Evolutionary conservation across 2,329 filamentous ascomycete genomes (phyloP).

Genomic region (Talaromyces verruculosus): DNA sequence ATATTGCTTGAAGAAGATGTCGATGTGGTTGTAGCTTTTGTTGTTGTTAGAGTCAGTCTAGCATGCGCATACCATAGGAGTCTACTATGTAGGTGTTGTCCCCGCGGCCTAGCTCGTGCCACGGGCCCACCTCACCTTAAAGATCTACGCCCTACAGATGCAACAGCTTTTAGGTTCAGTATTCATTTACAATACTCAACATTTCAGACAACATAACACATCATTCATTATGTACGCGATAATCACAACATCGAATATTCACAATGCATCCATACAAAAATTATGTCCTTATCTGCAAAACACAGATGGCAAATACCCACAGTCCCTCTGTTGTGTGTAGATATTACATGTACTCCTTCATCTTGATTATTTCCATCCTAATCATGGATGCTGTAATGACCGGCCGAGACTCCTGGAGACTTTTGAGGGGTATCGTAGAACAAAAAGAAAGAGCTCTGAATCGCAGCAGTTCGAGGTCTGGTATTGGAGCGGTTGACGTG

Average conservation of each 20-base stretch:
- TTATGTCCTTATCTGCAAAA: slow-evolving; percentile 1
- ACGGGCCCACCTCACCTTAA: not conserved
- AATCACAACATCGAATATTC: slow-evolving; percentile 5
- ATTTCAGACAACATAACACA: slow-evolving; percentile 7
- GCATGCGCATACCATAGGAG: too few relatives aligned
- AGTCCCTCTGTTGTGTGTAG: not conserved
- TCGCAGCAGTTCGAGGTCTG: not conserved
- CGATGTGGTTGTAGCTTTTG: not conserved
- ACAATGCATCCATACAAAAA: not conserved
- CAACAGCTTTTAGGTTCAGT: not conserved
- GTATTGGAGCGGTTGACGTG: not conserved
- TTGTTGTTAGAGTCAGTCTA: too few relatives aligned
- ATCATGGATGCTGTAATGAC: not conserved
- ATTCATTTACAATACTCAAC: not conserved
- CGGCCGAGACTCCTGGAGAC: not conserved
- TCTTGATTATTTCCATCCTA: slow-evolving; percentile 1
- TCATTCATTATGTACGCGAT: slow-evolving; percentile 11
- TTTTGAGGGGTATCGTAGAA: slow-evolving; percentile 20
- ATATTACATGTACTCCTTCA: slow-evolving; percentile 4
- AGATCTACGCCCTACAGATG: not conserved
- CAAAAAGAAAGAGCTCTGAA: not conserved
- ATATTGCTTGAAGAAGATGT: not conserved
- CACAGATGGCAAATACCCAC: slow-evolving; percentile 5
- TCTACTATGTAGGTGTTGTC: not conserved
- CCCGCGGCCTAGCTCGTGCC: too few relatives aligned